These are phyloP conservation scores for Pholiota molesta DNA, from an alignment of 768 basidiomycete species.

Conservation along the genomic window DNA sequence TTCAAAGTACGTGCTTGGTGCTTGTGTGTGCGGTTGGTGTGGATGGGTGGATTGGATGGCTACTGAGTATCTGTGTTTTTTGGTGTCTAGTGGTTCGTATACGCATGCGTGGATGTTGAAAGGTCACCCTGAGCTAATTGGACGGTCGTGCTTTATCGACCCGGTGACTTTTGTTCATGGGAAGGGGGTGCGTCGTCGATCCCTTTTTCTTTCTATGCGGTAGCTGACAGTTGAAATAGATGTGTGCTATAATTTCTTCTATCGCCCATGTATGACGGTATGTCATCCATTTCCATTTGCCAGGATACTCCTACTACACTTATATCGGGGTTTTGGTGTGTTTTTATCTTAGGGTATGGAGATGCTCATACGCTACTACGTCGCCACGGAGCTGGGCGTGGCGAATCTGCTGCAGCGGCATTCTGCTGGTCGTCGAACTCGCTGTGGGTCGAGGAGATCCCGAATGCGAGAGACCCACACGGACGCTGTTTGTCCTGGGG, in stretches of 20 bases:
- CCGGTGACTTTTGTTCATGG: conserved; percentile 93
- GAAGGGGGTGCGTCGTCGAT: conserved; percentile 66
- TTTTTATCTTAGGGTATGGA: conserved; percentile 65
- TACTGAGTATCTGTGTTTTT: not conserved
- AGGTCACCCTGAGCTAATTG: conserved; percentile 66
- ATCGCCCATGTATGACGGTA: conserved; percentile 67
- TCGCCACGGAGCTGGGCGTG: conserved; percentile 85
- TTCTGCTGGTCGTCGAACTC: conserved; percentile 87
- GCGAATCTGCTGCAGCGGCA: conserved; percentile 83
- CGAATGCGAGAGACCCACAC: conserved; percentile 70
- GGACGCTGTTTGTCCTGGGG: conserved; percentile 80
- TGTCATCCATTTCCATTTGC: conserved; percentile 25
- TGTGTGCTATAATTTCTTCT: conserved; percentile 91
- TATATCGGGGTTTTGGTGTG: not conserved
- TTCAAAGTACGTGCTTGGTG: conserved; percentile 78
- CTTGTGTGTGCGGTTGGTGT: too few species aligned
- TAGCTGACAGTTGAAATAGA: conserved; percentile 43
- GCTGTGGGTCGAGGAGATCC: conserved; percentile 90
- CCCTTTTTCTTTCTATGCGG: not conserved
- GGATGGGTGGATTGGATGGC: not conserved
- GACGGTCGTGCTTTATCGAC: conserved; percentile 87
- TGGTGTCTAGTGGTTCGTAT: conserved; percentile 67
- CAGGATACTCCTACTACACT: conserved; percentile 1
- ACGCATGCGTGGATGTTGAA: conserved; percentile 91
- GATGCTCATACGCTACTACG: conserved; percentile 84